A percentile compares a stretch with the other conserved stretches of the same genome.
These are phyloP conservation scores for Fusarium xyrophilum DNA, from an alignment of 2,329 filamentous ascomycete genomes.

Conservation along the genomic window DNA sequence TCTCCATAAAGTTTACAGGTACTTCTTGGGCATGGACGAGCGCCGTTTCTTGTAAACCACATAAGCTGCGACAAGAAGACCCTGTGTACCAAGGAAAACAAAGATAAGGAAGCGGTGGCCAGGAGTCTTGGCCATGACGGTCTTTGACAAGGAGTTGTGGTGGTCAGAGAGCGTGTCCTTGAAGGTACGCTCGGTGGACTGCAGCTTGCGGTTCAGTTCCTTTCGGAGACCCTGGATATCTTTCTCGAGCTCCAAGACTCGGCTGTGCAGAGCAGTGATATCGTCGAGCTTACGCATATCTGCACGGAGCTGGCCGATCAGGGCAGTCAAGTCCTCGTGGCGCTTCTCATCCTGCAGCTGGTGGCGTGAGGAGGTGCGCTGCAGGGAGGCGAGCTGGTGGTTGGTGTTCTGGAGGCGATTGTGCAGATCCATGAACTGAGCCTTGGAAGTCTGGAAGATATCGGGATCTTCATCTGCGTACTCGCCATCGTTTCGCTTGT, in stretches of 20 bases:
- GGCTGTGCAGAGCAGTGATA: conserved; percentile 52
- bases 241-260: conserved; percentile 61
- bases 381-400: conserved; percentile 71
- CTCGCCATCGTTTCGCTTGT: conserved; percentile 46
- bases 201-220: conserved; percentile 55
- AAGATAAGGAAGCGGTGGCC: conserved; percentile 66
- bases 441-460: conserved; percentile 56
- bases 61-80: conserved; percentile 73
- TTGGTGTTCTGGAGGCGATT: conserved; percentile 78
- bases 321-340: conserved; percentile 60
- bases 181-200: conserved; percentile 59
- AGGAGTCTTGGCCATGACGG: conserved; percentile 56
- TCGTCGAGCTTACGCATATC: conserved; percentile 56
- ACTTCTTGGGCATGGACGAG: conserved; percentile 86
- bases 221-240: conserved; percentile 66
- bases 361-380: conserved; percentile 61
- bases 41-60: conserved; percentile 81
- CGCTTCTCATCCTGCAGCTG: conserved; percentile 61
- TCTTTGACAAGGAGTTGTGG: conserved; percentile 56
- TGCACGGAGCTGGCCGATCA: conserved; percentile 56
- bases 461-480: conserved; percentile 58
- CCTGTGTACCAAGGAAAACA: conserved; percentile 76
- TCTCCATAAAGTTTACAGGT: conserved; percentile 61
- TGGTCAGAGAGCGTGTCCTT: conserved; percentile 60
- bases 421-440: conserved; percentile 84